A percentile compares a stretch with the other conserved stretches of the same genome.
These are phyloP conservation scores for Phyllosticta citrichinensis DNA, from an alignment of 2,329 filamentous ascomycete species.

Conservation along the genomic window DNA sequence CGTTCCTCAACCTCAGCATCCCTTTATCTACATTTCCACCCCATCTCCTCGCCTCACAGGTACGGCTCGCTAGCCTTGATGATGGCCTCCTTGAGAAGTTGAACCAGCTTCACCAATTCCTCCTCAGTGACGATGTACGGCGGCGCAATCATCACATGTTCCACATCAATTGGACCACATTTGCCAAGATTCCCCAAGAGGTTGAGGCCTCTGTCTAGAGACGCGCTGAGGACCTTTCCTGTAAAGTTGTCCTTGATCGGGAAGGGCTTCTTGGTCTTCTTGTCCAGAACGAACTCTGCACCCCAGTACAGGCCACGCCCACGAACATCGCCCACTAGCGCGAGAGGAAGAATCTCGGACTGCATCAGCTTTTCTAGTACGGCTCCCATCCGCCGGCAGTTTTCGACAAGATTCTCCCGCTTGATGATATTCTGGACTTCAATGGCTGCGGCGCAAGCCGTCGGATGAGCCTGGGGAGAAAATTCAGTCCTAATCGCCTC, in stretches of 20 bases:
- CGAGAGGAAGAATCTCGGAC: conserved; percentile 2
- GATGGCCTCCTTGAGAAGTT: conserved; percentile 3
- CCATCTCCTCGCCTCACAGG: neutral
- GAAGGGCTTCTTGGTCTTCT: conserved; percentile 1
- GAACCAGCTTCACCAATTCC: neutral
- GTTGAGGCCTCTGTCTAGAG: neutral
- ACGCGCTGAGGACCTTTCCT: neutral
- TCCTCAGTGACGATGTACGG: conserved; percentile 5
- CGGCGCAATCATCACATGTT: conserved; percentile 6
- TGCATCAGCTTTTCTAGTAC: conserved; percentile 1
- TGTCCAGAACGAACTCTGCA: conserved; percentile 4
- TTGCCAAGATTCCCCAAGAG: conserved; percentile 7
- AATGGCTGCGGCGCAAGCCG: conserved; percentile 6
- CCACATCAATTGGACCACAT: conserved; percentile 1
- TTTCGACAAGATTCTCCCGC: neutral
- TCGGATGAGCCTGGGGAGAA: conserved; percentile 1
- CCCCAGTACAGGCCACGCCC: conserved; percentile 2
- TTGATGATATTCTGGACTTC: conserved; percentile 8
- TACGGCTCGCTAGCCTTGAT: conserved; percentile 5
- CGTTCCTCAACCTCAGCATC: neutral
- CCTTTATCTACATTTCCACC: neutral
- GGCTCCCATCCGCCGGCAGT: conserved; percentile 1
- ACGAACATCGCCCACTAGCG: conserved; percentile 5
- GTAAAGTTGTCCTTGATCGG: neutral
- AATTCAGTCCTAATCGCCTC: neutral